phyloP scores from a whole-genome alignment of 805 yeast genomes.

The Pichia phayaonensis region DNA sequence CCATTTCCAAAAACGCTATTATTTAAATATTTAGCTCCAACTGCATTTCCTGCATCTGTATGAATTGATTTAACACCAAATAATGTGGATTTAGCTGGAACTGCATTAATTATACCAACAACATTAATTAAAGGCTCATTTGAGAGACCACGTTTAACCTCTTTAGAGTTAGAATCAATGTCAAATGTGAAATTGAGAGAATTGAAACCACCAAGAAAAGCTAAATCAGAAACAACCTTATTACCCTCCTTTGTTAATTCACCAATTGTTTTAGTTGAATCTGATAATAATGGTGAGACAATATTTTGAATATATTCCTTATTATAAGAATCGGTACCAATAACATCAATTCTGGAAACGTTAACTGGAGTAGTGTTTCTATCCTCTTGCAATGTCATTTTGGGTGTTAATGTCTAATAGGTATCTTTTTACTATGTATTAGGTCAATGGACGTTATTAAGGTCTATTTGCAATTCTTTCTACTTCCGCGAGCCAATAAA shows the following conservation, averaged over 20 bases:
- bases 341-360: slow-evolving; percentile 24
- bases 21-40: slow-evolving; percentile 31
- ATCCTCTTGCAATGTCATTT: slow-evolving; percentile 1
- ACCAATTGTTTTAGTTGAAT: slow-evolving; percentile 33
- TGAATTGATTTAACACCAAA: slow-evolving; percentile 4
- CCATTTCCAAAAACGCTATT: slow-evolving; percentile 63
- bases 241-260: slow-evolving; percentile 30
- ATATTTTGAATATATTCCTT: slow-evolving; percentile 38
- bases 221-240: slow-evolving; percentile 15
- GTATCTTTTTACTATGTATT: no score
- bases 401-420: background rate
- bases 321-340: slow-evolving; percentile 28
- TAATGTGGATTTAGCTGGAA: background rate
- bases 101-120: slow-evolving; percentile 5
- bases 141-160: background rate
- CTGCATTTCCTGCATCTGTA: slow-evolving; percentile 6
- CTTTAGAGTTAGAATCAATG: slow-evolving; percentile 7
- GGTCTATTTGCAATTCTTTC: background rate
- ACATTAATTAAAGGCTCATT: slow-evolving; percentile 7
- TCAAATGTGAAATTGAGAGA: slow-evolving; percentile 18
- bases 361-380: slow-evolving; percentile 18
- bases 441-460: no score
- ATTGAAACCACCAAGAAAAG: slow-evolving; percentile 24
- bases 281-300: slow-evolving; percentile 35
- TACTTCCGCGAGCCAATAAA: background rate